Evolutionary conservation across 1,284 basidiomycete genomes (phyloP), one percentile per base, ranked within the genome.

Genomic region (Porodaedalea pini): DNA sequence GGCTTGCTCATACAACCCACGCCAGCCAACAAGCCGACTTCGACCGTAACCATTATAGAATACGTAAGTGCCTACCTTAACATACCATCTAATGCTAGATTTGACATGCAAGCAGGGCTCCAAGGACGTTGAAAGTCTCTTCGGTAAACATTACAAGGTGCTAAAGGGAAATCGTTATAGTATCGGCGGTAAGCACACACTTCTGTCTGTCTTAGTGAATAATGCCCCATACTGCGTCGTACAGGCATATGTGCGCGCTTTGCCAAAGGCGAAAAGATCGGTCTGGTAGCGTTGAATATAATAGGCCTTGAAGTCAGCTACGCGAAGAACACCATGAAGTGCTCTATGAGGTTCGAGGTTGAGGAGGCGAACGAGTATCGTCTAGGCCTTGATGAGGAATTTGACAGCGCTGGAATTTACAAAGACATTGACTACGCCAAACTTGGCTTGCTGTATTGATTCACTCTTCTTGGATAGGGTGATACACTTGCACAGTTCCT

Each of bases 241-340:
- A 59, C 60, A 69, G 67, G 68, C n/a, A 52, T 66, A 13, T 61
- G 61, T 8, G 51, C 61, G 5, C 60, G 63, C 1, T 73, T 74
- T 60, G 56, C 65, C 11, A 75, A 75, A 59, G 73, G 73, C 3
- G 53, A 67, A 23, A 75, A 75, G 58, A 60, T 65, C 11, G 71
- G 72, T 15, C 52, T 67, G 3, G 65, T 65, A 55, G 70, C 71
- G 54, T 68, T 73, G 25, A 43, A 64, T 37, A 69, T 77, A 49
- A 55, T 56, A 15, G 61, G 62, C 4, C 61, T 74, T 44, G 69
- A 75, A 39, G 69, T 76, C 48, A 72, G 67, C 57, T 76, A 76
- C 64, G 71, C 72, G 31, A 73, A 71, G 64, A 75, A 74, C 62
- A 69, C 66, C 51, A 69, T 75, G 67, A 76, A 77, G 61, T 75